Evolutionary conservation across 805 yeast species (phyloP).

Genomic region (Maudiozyma turicensis): DNA sequence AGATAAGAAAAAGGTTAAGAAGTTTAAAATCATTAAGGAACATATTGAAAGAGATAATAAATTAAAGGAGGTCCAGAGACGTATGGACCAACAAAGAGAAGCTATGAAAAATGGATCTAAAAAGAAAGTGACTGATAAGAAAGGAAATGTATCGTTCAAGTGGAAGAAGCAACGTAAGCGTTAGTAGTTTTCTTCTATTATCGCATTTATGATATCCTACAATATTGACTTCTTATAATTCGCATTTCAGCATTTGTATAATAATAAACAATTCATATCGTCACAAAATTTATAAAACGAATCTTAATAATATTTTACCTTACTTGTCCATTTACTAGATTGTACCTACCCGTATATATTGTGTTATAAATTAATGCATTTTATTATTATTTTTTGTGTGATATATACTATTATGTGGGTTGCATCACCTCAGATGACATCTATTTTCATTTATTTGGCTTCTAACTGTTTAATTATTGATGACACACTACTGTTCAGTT

Average conservation of each 20-base stretch:
- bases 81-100: slow-evolving; percentile 72
- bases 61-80: slow-evolving; percentile 55
- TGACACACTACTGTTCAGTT: slow-evolving; percentile 18
- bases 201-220: neutral
- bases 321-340: no score
- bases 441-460: neutral
- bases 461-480: slow-evolving; percentile 9
- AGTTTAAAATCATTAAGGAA: slow-evolving; percentile 48
- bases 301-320: no score
- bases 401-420: no score
- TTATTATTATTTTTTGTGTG: no score
- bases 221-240: neutral
- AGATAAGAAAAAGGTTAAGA: slow-evolving; percentile 49
- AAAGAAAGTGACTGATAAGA: slow-evolving; percentile 56
- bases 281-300: no score
- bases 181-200: slow-evolving; percentile 8
- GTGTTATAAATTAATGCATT: no score
- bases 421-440: no score
- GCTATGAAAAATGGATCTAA: slow-evolving; percentile 85
- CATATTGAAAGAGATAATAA: slow-evolving; percentile 63
- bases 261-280: no score
- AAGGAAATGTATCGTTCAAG: slow-evolving; percentile 65
- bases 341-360: no score
- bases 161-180: slow-evolving; percentile 77
- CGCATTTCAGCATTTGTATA: neutral